phyloP scores from a whole-genome alignment of 768 basidiomycete genomes.

The Floccularia luteovirens region DNA sequence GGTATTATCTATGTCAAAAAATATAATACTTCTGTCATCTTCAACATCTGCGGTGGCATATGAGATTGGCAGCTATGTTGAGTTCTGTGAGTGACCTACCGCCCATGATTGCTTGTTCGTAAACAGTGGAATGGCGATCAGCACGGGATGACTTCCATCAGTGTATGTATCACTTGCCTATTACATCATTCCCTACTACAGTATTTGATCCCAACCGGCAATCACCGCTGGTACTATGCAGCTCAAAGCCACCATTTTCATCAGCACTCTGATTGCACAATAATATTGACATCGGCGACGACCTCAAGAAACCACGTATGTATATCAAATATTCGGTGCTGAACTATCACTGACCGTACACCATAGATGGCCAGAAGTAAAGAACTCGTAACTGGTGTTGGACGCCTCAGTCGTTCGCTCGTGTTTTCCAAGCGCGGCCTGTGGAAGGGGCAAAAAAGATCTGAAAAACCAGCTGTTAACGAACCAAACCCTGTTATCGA shows the following conservation, averaged over 20 bases:
- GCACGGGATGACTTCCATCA: too few species aligned
- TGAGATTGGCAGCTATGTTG: background rate
- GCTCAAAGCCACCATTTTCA: slow-evolving; percentile 33
- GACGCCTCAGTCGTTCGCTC: slow-evolving; percentile 77
- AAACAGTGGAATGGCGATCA: too few species aligned
- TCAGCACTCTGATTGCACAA: slow-evolving; percentile 22
- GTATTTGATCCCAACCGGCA: slow-evolving; percentile 19
- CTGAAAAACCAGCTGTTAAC: slow-evolving; percentile 53
- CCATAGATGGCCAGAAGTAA: slow-evolving; percentile 75
- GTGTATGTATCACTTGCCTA: too few species aligned
- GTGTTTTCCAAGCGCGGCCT: slow-evolving; percentile 76
- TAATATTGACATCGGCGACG: slow-evolving; percentile 41
- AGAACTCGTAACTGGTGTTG: slow-evolving; percentile 76
- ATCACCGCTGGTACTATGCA: slow-evolving; percentile 33
- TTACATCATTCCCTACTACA: too few species aligned
- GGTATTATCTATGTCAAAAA: slow-evolving; percentile 87
- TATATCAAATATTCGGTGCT: slow-evolving; percentile 7
- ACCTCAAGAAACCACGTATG: slow-evolving; percentile 45
- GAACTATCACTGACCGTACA: slow-evolving; percentile 5
- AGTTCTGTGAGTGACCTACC: too few species aligned
- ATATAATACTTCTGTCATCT: slow-evolving; percentile 60
- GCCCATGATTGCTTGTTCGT: too few species aligned
- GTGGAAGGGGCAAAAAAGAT: slow-evolving; percentile 80
- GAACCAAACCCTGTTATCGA: slow-evolving; percentile 60
- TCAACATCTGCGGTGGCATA: background rate